Base-by-base conservation (phyloP, 2,329 filamentous ascomycete species). In the Hirsutella rhossiliensis region DNA sequence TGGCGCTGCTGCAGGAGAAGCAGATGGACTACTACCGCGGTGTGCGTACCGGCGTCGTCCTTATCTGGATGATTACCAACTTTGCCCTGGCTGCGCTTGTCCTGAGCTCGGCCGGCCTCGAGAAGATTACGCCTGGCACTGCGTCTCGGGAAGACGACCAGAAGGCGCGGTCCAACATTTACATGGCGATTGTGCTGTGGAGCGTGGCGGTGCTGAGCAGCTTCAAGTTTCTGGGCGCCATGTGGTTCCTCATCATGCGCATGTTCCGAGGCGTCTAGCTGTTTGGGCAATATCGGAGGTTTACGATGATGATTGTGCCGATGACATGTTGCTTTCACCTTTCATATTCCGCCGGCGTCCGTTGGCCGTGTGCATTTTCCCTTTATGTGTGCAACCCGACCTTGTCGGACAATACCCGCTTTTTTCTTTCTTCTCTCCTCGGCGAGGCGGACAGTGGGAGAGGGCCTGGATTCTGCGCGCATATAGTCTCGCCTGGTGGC, bases 1-100 rank as follows among this genome's bases (percentile, higher is more conserved):
- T 74, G 0, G 60, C 67, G 0, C 71, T 78, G 52, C 66, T 75
- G 38, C 73, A 79, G 31, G 89, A 96, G 60, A 87, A 84, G 58
- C 90, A 98, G 63, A 87, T 96, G 70, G 92, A 98, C 62, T 98
- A 97, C 67, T 98, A 98, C 75, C 88, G 89, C 56, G 92, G 89
- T 52, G 95, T 98, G 62, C 80, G 92, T 49, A 94, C 86, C 18
- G 79, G 87, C 27, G 89, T 96, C 52, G 92, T 98, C 28, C 70
- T 97, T 42, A 80, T 84, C 52, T 98, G 92, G 92, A 95, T 98
- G 75, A 87, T 97, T 56, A 88, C 82, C 58, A 98, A 98, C 64
- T 85, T 98, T 61, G 88, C 79, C 1, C 78, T 98, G 6, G 80
- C 79, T 1, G 90, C 90, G 1, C 73, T 94, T 2, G 90, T 98